Evolutionary conservation across 2,329 filamentous ascomycete species (phyloP), one percentile per base, ranked within the genome.

Genomic region (Diaporthe australafricana): DNA sequence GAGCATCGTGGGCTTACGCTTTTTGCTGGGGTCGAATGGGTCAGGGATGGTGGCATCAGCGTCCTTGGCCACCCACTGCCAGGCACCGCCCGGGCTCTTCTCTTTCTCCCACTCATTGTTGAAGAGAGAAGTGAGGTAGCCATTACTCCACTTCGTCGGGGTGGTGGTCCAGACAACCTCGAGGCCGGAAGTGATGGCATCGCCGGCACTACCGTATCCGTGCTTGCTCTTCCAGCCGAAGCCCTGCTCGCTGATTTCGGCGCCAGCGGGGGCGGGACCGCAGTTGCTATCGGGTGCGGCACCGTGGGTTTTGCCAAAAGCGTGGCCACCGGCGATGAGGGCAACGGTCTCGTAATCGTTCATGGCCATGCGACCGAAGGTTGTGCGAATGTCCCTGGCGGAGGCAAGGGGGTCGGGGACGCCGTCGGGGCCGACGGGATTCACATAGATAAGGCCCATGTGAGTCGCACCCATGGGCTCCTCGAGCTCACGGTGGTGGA

Each of bases 391-490:
- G 77, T 95, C 93, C 71, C 87, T 83, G 52, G 90, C 93, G 1
- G 93, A 87, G 17, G 91, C 91, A 50, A 91, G 81, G 25, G 92
- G 91, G 78, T 95, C 92, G 3, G 92, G 91, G 70, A 88, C 88
- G 73, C 90, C 92, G 76, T 94, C 90, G 35, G 93, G 93, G 9
- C 93, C 93, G 81, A 94, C 91, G 3, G 93, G 93, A 84, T 95
- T 94, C 73, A 94, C 92, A 80, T 95, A 95, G 80, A 95, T 95
- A 77, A 95, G 83, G 78, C 93, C 93, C 90, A 93, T 93, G 83
- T 93, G 89, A 38, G 90, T 85, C 53, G 92, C 90, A 9, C 85
- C 92, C 17, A 95, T 81, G 2, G 92, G 92, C 77, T 87, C 81
- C 83, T 94, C 92, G 7, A 94, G 87, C 30, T 93, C 86, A 72